Conservation (phyloP, 345 rosid species). For the Populus ilicifolia region DNA sequence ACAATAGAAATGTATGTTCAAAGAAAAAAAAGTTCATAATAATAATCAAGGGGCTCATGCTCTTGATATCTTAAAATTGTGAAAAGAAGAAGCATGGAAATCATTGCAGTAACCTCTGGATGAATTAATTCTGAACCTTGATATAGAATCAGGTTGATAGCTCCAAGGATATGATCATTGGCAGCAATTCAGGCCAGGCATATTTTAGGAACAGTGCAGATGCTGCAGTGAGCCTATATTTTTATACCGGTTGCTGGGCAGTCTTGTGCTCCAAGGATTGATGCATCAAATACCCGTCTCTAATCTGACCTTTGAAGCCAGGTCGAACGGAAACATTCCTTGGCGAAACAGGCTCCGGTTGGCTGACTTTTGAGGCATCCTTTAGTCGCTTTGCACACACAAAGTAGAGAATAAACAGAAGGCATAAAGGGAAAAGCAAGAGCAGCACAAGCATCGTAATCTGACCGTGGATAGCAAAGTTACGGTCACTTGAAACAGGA, state of each 20-base stretch:
- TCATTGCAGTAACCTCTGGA: no score
- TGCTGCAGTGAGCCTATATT: background rate
- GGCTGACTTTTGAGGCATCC: background rate
- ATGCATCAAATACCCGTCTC: background rate
- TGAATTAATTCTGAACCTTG: background rate
- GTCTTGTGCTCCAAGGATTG: background rate
- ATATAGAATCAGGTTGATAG: background rate
- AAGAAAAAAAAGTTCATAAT: no score
- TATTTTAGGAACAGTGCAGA: background rate
- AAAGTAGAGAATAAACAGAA: constrained; percentile 22
- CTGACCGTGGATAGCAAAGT: constrained; percentile 51
- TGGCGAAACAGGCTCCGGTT: background rate
- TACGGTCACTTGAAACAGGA: constrained; percentile 29
- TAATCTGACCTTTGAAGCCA: background rate
- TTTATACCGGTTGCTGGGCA: background rate
- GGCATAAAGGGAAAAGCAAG: constrained; percentile 26
- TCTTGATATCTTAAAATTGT: background rate
- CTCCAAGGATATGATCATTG: background rate
- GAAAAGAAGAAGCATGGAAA: background rate
- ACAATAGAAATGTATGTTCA: background rate
- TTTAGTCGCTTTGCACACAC: constrained; percentile 14
- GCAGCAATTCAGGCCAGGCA: background rate
- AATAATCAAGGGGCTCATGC: no score
- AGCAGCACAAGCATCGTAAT: constrained; percentile 40
- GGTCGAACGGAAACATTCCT: background rate